Conservation (phyloP, 2,329 filamentous ascomycete genomes). For the Colletotrichum graminicola region DNA sequence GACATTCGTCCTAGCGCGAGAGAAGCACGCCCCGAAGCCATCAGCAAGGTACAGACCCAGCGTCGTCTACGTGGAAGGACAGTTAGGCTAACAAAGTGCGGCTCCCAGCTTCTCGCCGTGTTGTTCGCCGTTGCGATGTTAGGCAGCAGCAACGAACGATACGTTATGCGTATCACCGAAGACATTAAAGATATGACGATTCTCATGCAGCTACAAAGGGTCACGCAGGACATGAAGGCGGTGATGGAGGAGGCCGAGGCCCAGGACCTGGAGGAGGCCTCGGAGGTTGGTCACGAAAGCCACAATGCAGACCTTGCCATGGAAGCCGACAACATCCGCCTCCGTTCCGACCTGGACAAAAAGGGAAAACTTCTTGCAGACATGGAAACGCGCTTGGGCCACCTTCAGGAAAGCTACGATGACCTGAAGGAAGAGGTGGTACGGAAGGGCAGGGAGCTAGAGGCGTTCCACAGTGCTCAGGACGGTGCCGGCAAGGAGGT, state of each 20-base stretch:
- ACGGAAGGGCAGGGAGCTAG: constrained; percentile 66
- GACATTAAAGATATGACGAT: constrained; percentile 52
- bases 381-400: constrained; percentile 69
- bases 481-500: constrained; percentile 66
- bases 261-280: constrained; percentile 51
- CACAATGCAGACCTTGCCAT: constrained; percentile 68
- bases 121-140: constrained; percentile 72
- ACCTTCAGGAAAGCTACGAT: constrained; percentile 73
- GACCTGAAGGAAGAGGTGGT: constrained; percentile 74
- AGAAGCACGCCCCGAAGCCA: constrained; percentile 66
- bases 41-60: constrained; percentile 61
- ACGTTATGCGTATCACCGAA: constrained; percentile 60
- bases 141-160: constrained; percentile 67
- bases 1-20: constrained; percentile 71
- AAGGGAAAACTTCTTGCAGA: constrained; percentile 70
- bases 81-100: constrained; percentile 45
- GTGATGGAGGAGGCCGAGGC: constrained; percentile 52
- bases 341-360: constrained; percentile 64
- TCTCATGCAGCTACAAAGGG: constrained; percentile 60
- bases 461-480: constrained; percentile 62
- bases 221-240: constrained; percentile 57
- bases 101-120: constrained; percentile 70
- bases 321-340: constrained; percentile 66
- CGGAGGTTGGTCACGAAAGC: constrained; percentile 56
- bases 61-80: not conserved